Base-by-base conservation (phyloP, 2,329 filamentous ascomycete species). In the Didymella segeticola region DNA sequence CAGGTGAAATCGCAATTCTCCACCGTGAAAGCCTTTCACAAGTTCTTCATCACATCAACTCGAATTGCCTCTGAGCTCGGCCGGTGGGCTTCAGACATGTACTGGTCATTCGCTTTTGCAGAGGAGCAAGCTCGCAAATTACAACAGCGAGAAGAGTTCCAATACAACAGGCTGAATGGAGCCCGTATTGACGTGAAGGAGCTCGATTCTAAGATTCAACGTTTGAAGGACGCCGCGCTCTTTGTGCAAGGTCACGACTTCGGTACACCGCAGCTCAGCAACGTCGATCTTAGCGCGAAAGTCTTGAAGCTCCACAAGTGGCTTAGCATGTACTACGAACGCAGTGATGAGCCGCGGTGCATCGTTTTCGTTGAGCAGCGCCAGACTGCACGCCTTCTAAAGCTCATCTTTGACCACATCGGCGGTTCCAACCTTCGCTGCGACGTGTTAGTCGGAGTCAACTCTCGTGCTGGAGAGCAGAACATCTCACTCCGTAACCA, bases 311-410 rank as follows among this genome's bases (percentile, higher is more conserved):
- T 98, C 0, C 71, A 85, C 19, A 68, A 78, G 2, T 84, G 86
- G 49, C 78, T 98, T 1, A 69, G 74, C 3, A 73, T 84, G 7
- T 82, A 88, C 43, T 97, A 92, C 64, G 76, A 82, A 26, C 73
- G 79, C 2, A 75, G 79, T 2, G 80, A 79, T 1, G 80, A 86
- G 6, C 79, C 82, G 23, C 86, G 87, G 56, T 96, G 91, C 67
- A 96, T 99, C 49, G 84, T 98, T 0, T 98, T 99, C 72, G 91
- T 96, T 0, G 82, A 91, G 56, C 83, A 89, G 69, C 82, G 92
- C 33, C 86, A 89, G 59, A 93, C 91, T 0, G 93, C 93, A 1
- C 83, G 85, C 15, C 74, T 96, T 14, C 78, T 99, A 1, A 78
- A 83, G 1, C 85, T 89, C 36, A 78, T 96, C 0, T 88, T 96